Evolutionary conservation across 2,329 filamentous ascomycete species (phyloP).

Genomic region (Colletotrichum tropicale): DNA sequence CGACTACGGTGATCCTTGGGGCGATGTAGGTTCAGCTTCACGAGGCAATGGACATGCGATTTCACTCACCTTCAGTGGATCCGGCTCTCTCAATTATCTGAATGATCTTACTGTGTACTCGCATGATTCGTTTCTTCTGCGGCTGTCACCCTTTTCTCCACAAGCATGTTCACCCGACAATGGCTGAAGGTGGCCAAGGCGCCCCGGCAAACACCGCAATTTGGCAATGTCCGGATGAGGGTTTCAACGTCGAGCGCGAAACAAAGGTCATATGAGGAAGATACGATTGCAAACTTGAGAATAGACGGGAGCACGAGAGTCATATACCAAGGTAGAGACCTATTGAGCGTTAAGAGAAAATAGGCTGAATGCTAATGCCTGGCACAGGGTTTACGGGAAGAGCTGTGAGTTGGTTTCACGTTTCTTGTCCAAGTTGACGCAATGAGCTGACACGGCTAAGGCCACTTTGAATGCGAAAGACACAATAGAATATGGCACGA

Average conservation of each 20-base stretch:
- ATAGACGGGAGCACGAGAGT: conserved; percentile 32
- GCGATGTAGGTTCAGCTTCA: background rate
- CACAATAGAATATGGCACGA: conserved; percentile 42
- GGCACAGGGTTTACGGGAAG: conserved; percentile 40
- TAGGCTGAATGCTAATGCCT: background rate
- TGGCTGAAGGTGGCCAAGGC: background rate
- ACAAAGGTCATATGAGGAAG: conserved; percentile 22
- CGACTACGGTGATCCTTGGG: fast-evolving
- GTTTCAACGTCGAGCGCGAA: background rate
- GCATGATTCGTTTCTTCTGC: fast-evolving
- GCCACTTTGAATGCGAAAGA: conserved; percentile 41
- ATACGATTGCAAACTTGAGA: conserved; percentile 33
- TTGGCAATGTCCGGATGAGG: background rate
- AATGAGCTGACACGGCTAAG: conserved; percentile 19
- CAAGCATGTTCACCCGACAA: background rate
- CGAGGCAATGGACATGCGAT: fast-evolving
- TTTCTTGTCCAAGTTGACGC: no score
- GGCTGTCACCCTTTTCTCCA: fast-evolving
- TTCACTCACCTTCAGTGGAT: fast-evolving
- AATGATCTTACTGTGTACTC: background rate
- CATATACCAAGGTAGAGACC: conserved; percentile 36
- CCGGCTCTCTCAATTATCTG: background rate
- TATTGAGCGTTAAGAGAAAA: no score
- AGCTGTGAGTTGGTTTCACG: conserved; percentile 29
- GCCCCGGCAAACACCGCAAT: background rate